Base-by-base conservation (phyloP, 2,329 filamentous ascomycete species). In the Nemania sp. region DNA sequence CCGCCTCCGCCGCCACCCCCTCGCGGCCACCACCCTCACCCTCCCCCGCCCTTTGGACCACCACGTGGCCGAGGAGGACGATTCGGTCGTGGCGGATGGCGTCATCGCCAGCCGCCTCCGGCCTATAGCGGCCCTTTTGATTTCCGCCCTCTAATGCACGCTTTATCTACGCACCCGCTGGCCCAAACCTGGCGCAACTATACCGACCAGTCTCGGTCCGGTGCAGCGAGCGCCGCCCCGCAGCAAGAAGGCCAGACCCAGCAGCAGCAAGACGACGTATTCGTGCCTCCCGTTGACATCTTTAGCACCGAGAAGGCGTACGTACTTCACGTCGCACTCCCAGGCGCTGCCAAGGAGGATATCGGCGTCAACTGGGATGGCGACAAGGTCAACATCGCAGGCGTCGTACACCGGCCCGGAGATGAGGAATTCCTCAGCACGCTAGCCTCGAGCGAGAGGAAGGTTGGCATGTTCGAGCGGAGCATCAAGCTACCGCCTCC, bases 311-410 rank as follows among this genome's bases (percentile, higher is more conserved):
- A 88, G 6, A 80, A 82, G 35, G 80, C 88, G 15, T 94, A 89
- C 77, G 82, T 93, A 51, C 81, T 96, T 8, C 92, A 96, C 78
- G 82, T 94, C 74, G 90, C 92, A 0, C 85, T 97, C 0, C 92
- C 93, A 0, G 93, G 93, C 27, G 92, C 90, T 1, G 90, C 90
- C 81, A 94, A 94, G 80, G 87, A 93, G 74, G 92, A 96, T 75
- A 83, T 96, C 5, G 90, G 87, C 65, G 88, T 96, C 53, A 90
- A 90, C 78, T 97, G 92, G 88, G 89, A 95, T 72, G 84, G 87
- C 0, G 90, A 93, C 66, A 88, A 88, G 75, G 82, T 97, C 49
- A 88, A 85, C 73, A 82, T 97, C 62, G 86, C 90, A 1, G 93
- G 93, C 59, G 89, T 94, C 0, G 85, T 94, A 8, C 87, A 93